Conservation (phyloP, 306 rosid genomes). For the Cyamopsis tetragonoloba region DNA sequence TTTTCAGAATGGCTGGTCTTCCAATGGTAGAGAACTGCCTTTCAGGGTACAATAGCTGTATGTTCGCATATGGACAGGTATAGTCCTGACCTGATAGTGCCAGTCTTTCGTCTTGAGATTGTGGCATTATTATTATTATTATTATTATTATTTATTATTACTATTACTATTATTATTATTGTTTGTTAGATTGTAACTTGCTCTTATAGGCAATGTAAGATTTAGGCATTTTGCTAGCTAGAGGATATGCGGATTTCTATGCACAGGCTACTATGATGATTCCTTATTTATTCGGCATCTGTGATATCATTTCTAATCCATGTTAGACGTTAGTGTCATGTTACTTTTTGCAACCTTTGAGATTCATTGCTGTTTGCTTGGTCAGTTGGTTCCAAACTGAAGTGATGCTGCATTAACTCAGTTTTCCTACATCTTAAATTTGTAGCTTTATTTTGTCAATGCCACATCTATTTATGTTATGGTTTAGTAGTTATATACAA, state of each 20-base stretch:
- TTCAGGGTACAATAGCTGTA: conserved; percentile 93
- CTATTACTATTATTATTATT: too few relatives aligned
- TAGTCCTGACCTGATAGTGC: conserved; percentile 9
- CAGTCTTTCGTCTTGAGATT: neutral
- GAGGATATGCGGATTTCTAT: neutral
- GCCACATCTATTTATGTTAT: neutral
- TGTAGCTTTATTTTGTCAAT: conserved; percentile 6
- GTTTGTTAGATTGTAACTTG: neutral
- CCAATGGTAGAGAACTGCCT: conserved; percentile 98
- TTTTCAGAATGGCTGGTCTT: conserved; percentile 92
- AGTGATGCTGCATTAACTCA: neutral
- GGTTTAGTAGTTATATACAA: neutral
- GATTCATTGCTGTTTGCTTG: conserved; percentile 1
- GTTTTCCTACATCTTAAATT: neutral
- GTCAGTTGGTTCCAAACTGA: neutral
- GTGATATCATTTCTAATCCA: neutral
- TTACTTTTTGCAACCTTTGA: too few relatives aligned
- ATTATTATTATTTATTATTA: too few relatives aligned
- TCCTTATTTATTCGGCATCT: too few relatives aligned
- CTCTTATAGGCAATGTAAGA: neutral
- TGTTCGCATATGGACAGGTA: conserved; percentile 99
- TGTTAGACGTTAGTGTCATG: too few relatives aligned
- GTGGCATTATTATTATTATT: neutral
- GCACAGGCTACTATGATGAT: neutral
- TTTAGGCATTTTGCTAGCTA: neutral